Conservation (phyloP, 1,139 yeast species). For the Geotrichum klebahnii region DNA sequence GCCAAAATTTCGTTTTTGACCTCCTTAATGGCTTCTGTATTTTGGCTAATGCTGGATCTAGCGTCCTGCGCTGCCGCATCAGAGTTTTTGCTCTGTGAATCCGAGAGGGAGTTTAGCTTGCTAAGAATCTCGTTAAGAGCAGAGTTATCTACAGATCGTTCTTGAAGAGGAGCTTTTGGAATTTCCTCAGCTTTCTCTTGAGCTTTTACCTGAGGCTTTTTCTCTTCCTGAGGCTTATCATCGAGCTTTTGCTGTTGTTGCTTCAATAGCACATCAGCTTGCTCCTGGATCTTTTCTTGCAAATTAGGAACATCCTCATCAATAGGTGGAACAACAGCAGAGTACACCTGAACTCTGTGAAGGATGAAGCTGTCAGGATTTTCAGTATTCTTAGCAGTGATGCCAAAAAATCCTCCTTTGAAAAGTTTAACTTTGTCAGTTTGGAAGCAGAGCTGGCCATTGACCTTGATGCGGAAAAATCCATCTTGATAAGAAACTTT, state of each 20-base stretch:
- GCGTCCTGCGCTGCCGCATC: conserved; percentile 6
- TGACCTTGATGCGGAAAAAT: conserved; percentile 39
- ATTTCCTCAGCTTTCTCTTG: no score
- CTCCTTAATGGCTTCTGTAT: conserved; percentile 3
- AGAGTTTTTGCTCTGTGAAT: not conserved
- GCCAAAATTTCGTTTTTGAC: conserved; percentile 10
- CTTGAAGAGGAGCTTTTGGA: not conserved
- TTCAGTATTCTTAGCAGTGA: conserved; percentile 37
- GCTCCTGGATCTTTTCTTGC: not conserved
- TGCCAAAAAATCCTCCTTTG: conserved; percentile 36
- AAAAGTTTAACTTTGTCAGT: conserved; percentile 38
- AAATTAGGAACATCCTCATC: conserved; percentile 13
- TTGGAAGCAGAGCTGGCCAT: conserved; percentile 40
- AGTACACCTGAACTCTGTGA: conserved; percentile 25
- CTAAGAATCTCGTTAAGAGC: conserved; percentile 25
- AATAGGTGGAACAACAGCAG: conserved; percentile 23
- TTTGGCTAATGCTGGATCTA: not conserved
- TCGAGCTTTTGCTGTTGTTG: conserved; percentile 19
- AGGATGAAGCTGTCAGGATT: conserved; percentile 37
- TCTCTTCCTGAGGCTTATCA: conserved; percentile 8
- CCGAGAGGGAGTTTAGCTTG: conserved; percentile 21
- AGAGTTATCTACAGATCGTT: conserved; percentile 1
- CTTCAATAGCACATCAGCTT: not conserved
- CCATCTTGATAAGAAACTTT: conserved; percentile 37
- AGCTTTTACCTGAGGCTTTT: conserved; percentile 2